Conservation (phyloP, 106 monocot species). For the Hemerocallis citrina region DNA sequence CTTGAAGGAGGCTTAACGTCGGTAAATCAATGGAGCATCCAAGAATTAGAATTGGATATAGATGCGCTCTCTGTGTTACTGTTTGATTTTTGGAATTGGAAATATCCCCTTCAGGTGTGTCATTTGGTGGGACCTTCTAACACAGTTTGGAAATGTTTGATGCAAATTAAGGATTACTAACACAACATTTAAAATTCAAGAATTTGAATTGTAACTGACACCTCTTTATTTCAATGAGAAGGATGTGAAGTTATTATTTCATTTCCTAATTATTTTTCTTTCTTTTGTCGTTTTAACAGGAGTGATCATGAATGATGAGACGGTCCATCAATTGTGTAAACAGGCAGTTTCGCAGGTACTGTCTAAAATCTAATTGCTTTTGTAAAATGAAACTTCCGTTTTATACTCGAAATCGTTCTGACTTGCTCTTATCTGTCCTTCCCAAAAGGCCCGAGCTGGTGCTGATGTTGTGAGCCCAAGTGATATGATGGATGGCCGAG, state of each 20-base stretch:
- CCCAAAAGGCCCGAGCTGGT: constrained; percentile 74
- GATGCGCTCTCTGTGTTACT: no score
- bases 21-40: no score
- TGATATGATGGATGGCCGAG: constrained; percentile 94
- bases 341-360: constrained; percentile 87
- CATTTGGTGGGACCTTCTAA: no score
- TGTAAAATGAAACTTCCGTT: not conserved
- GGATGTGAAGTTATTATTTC: not conserved
- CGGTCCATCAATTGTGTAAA: constrained; percentile 85
- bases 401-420: not conserved
- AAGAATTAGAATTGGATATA: no score
- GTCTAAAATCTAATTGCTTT: not conserved
- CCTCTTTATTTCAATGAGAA: not conserved
- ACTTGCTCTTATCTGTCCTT: not conserved
- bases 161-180: no score
- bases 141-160: no score
- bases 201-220: no score
- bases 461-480: constrained; percentile 96
- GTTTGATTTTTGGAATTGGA: no score
- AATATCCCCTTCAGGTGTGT: no score
- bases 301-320: constrained; percentile 96
- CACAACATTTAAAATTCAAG: no score
- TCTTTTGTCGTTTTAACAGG: constrained; percentile 26
- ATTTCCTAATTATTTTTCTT: not conserved
- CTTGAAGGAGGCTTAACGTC: no score